Base-by-base conservation (phyloP, 106 monocot genomes). In the Allium cepa region DNA sequence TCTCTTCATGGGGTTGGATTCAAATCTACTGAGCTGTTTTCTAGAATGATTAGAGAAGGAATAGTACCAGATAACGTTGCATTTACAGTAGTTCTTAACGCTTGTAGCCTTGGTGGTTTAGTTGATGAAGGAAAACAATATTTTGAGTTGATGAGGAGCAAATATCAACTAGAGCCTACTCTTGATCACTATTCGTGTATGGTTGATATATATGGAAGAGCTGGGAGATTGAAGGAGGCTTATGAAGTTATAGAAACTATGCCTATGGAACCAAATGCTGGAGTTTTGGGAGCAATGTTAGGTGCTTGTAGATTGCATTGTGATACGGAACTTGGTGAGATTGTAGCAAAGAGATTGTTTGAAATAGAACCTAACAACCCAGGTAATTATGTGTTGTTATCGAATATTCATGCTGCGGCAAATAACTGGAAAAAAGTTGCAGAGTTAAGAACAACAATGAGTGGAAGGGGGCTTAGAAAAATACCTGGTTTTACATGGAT, bases 231-330 rank as follows among this genome's bases (percentile, higher is more conserved):
- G 52, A 51, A 26, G 56, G 94, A 95, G 59, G 94, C 94, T 16
- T 83, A 88, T 53, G 75, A 81, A 17, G 50, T 95, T 53, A 76
- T 88, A 11, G 74, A 71, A 67, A 60, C 52, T 47, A 91, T 91
- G 87, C 83, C 83, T 8, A 68, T 79, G 49, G 83, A 83, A 69
- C 76, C 85, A 55, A 73, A 95, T 70, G 76, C 71, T 16, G 83
- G 87, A 52, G 85, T 82, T 10, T 87, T 87, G 91, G 87, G 94
- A 47, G 91, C 94, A 46, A 72, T 91, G 59, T 70, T 95, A 56
- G 75, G 75, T 7, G 94, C 81, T 47, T 95, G 91, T 53, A 72
- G 73, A 22, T 13, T 73, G 9, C 76, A 91, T 76, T 71, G 67
- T 50, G 65, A 81, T 66, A 68, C 80, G 11, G 75, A 81, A 45